A percentile compares a stretch with the other conserved stretches of the same genome.
Evolutionary conservation across 805 yeast species (phyloP).

Genomic region (Yarrowia osloensis): DNA sequence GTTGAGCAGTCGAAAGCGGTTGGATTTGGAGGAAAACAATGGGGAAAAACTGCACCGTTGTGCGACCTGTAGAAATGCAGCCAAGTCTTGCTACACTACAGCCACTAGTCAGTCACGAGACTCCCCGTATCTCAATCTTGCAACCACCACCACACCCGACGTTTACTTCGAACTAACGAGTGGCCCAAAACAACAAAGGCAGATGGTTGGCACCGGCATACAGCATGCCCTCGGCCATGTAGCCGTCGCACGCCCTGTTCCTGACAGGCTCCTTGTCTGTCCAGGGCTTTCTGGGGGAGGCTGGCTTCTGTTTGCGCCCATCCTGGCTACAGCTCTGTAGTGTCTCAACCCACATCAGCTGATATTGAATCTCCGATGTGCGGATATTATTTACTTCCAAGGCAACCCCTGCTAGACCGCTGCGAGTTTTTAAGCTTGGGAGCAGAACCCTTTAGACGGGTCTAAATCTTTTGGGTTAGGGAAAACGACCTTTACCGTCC

Average conservation of each 20-base stretch:
- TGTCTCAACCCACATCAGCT: neutral
- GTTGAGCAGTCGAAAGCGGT: no score
- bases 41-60: no score
- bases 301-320: neutral
- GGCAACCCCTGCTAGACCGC: slow-evolving; percentile 3
- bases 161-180: neutral
- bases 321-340: no score
- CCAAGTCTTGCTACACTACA: neutral
- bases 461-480: slow-evolving; percentile 10
- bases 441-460: neutral
- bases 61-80: no score
- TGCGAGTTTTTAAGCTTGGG: neutral
- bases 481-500: no score
- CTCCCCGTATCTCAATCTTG: no score
- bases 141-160: neutral
- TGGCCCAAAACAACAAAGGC: slow-evolving; percentile 1
- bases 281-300: neutral
- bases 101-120: no score
- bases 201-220: neutral
- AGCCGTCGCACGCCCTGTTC: neutral
- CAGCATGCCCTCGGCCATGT: neutral
- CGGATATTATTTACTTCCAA: neutral
- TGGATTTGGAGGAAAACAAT: no score
- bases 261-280: neutral
- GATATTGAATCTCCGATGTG: slow-evolving; percentile 4